Percentiles rank a stretch among this genome's conserved stretches.
These are phyloP conservation scores for Tylopilus sp. DNA, from an alignment of 768 basidiomycete genomes.

Conservation along the genomic window DNA sequence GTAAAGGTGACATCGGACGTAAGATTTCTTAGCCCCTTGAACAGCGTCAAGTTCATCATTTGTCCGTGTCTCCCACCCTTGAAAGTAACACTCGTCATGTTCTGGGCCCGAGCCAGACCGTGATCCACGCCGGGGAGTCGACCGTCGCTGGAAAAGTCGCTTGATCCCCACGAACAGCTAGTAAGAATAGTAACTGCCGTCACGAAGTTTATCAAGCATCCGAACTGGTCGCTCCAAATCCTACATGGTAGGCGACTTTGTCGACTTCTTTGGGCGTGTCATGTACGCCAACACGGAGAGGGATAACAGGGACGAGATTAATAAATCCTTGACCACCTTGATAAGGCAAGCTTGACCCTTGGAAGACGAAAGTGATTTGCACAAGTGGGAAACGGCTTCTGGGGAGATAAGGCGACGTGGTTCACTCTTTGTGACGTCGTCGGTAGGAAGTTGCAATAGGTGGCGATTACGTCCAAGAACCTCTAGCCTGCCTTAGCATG, in stretches of 20 bases:
- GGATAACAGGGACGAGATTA: slow-evolving; percentile 91
- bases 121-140: too few relatives aligned
- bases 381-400: slow-evolving; percentile 63
- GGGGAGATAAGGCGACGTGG: slow-evolving; percentile 59
- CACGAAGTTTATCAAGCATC: slow-evolving; percentile 73
- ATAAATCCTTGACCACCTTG: slow-evolving; percentile 82
- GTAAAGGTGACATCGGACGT: too few relatives aligned
- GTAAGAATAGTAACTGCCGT: slow-evolving; percentile 72
- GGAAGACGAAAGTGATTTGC: slow-evolving; percentile 59
- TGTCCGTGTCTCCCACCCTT: too few relatives aligned
- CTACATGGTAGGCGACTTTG: slow-evolving; percentile 83
- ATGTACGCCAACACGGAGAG: slow-evolving; percentile 61
- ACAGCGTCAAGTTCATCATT: too few relatives aligned
- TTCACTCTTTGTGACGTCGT: slow-evolving; percentile 48
- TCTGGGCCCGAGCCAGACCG: too few relatives aligned
- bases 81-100: too few relatives aligned
- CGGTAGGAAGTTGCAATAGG: too few relatives aligned
- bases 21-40: too few relatives aligned
- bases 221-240: slow-evolving; percentile 86
- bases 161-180: slow-evolving; percentile 35
- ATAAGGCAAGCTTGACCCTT: too few relatives aligned
- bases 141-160: too few relatives aligned
- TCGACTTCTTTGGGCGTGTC: slow-evolving; percentile 50
- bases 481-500: slow-evolving; percentile 70
- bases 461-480: slow-evolving; percentile 89